Base-by-base conservation (phyloP, 2,329 filamentous ascomycete genomes). In the Plenodomus tracheiphilus region DNA sequence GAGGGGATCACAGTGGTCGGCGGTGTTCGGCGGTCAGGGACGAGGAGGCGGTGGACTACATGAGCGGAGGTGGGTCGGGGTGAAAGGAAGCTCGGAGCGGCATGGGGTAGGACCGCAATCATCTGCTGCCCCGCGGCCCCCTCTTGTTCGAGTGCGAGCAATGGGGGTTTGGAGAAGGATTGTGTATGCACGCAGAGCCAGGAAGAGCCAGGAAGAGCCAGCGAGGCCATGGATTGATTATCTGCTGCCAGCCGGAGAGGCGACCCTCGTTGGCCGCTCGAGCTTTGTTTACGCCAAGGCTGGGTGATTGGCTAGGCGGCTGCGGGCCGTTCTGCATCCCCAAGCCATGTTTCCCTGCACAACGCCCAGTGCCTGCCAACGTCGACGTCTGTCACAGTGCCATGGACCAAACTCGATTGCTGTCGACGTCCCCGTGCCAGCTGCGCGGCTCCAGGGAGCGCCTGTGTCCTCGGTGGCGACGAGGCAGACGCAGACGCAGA, bases 31-130 rank as follows among this genome's bases (percentile, higher is more conserved):
- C 43, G 51, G 54, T 41, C 25, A 32, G 45, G 39, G 43, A 50
- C 44, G 34, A 46, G 39, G 41, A 54, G 46, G 57, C 47, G 55
- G 49, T 50, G 56, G 59, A 59, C 59, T 53, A 56, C 64, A 68
- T 66, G 47, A 57, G 58, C 58, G 58, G 54, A 47, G 47, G 52
- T 58, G 53, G 41, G 35, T 48, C 43, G 57, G 46, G 51, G 49
- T 51, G 51, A 53, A 47, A 50, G 49, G 39, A n/a, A 42, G 36
- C 18, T 32, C 25, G 45, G 49, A 50, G 39, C 37, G 32, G 41
- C 32, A 43, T 46, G 46, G 40, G 48, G 43, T 18, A 18, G 35
- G 16, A 37, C 21, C 36, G 11, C 13, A 15, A 15, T 32, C 4
- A 32, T 32, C 28, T 10, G 28, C 28, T 10, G 28, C 28, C 28